Evolutionary conservation across 1,284 basidiomycete species (phyloP).

Genomic region (Schizophyllum amplum): DNA sequence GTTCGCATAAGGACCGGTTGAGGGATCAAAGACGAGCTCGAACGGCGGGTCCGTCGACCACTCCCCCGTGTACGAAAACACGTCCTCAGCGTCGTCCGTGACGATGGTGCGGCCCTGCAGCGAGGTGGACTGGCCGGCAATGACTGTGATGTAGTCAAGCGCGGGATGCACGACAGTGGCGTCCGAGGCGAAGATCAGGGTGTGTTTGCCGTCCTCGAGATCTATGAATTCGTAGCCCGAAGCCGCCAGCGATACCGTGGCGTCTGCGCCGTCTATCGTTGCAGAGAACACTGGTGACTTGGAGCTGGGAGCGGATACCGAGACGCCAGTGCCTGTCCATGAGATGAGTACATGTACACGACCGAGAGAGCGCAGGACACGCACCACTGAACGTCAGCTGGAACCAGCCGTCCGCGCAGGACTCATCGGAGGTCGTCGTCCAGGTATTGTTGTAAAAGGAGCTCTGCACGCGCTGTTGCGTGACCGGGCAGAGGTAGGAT

Average conservation of each 20-base stretch:
- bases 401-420: slow-evolving; percentile 28
- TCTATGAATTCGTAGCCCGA: slow-evolving; percentile 22
- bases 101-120: slow-evolving; percentile 26
- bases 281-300: slow-evolving; percentile 22
- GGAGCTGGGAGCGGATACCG: slow-evolving; percentile 14
- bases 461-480: slow-evolving; percentile 8
- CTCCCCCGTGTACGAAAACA: slow-evolving; percentile 20
- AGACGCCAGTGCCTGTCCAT: slow-evolving; percentile 22
- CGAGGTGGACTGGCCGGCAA: slow-evolving; percentile 25
- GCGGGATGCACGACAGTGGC: slow-evolving; percentile 17
- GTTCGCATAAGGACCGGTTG: slow-evolving; percentile 20
- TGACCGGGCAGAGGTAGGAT: neutral
- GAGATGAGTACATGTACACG: neutral
- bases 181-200: slow-evolving; percentile 24
- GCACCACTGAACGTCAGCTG: slow-evolving; percentile 27
- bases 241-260: slow-evolving; percentile 19
- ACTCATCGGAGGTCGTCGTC: slow-evolving; percentile 22
- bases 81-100: slow-evolving; percentile 25
- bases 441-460: slow-evolving; percentile 30
- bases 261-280: slow-evolving; percentile 25
- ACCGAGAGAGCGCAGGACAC: neutral
- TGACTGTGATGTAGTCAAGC: slow-evolving; percentile 30
- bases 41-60: slow-evolving; percentile 21
- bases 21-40: slow-evolving; percentile 17
- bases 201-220: slow-evolving; percentile 28